A percentile compares a stretch with the other conserved stretches of the same genome.
Conservation (phyloP, 1,139 yeast genomes). For the Nakaseomyces bracarensis region DNA sequence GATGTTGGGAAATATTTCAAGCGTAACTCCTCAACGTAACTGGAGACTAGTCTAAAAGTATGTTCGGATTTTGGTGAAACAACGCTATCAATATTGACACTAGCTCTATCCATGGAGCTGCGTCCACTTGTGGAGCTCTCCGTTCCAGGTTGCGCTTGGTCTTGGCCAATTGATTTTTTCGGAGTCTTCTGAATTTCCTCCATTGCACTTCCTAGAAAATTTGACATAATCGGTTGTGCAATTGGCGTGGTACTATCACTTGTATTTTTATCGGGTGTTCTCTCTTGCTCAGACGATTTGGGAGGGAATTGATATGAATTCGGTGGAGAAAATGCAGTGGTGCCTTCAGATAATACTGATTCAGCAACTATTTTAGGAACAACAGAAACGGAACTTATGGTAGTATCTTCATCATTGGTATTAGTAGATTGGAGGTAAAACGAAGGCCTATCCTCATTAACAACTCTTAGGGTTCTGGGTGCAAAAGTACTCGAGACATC, state of each 20-base stretch:
- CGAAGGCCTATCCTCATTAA: slow-evolving; percentile 27
- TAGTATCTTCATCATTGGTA: slow-evolving; percentile 14
- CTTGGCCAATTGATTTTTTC: not conserved
- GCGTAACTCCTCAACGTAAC: slow-evolving; percentile 31
- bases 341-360: not conserved
- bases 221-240: not conserved
- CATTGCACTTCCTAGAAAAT: not conserved
- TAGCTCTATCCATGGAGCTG: slow-evolving; percentile 1
- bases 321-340: not conserved
- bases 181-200: slow-evolving; percentile 4
- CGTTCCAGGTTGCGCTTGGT: not conserved
- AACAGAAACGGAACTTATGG: slow-evolving; percentile 5
- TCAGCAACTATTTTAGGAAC: not conserved
- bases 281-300: not conserved
- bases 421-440: slow-evolving; percentile 21
- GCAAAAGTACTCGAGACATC: not conserved
- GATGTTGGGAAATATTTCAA: slow-evolving; percentile 29
- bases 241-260: not conserved
- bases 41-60: slow-evolving; percentile 26
- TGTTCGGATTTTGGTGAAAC: slow-evolving; percentile 19
- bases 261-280: not conserved
- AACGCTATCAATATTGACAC: not conserved
- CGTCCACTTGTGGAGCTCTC: slow-evolving; percentile 6
- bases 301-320: not conserved
- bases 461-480: slow-evolving; percentile 23